Evolutionary conservation across 495 filamentous ascomycete species (phyloP), one percentile per base, ranked within the genome.

Genomic region (Evernia prunastri): DNA sequence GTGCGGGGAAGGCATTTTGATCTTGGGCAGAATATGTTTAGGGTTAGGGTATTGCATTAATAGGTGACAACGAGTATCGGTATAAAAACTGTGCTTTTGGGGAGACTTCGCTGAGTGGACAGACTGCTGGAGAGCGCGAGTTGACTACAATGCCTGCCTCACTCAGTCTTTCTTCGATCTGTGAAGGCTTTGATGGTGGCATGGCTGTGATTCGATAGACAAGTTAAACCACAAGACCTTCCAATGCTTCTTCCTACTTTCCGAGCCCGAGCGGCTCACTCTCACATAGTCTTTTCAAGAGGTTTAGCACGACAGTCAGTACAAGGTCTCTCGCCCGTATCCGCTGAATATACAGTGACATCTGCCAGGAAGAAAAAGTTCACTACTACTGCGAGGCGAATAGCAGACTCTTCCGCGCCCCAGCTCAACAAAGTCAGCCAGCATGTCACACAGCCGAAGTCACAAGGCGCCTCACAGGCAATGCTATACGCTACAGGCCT

Each of bases 401-500:
- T 75, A 58, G 75, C 72, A 13, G 57, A 63, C 58, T 69, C 79
- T 35, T 69, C 74, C 29, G 67, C 71, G 49, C 68, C 72, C 49
- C 75, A 69, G 56, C 74, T 96, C 66, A 97, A 97, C 82, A 88
- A 86, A 75, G 82, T 89, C 75, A 96, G 92, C 59, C 79, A 84
- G 57, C 71, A 80, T 71, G 88, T 98, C 80, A 97, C 94, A 47
- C 91, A 97, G 75, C 95, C 91, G 68, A 96, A 93, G 76, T 90
- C 94, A 33, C 94, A 98, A 80, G 94, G 94, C 70, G 94, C 95
- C 51, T 96, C 93, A 39, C 94, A 98, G 80, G 95, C 95, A 63
- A 98, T 98, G 94, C 82, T 98, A 53, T 97, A 97, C 80, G 94
- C 89, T 68, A 96, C 92, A 13, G 94, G 94, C 61, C 75, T 98